Evolutionary conservation across 257 asterid species (phyloP).

Genomic region (Solanum virginianum): DNA sequence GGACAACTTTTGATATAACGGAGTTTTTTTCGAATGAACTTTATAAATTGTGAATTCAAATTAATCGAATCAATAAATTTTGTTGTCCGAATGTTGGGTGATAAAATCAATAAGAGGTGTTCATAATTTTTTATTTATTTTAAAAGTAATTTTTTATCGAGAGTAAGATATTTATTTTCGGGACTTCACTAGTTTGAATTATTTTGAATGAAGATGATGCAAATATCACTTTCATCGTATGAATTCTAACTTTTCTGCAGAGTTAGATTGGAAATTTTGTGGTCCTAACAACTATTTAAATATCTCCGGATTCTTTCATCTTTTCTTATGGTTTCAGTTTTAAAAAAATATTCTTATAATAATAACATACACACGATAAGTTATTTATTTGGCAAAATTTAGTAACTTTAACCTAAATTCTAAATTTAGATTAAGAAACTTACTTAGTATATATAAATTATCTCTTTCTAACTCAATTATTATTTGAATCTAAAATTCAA

Average conservation of each 20-base stretch:
- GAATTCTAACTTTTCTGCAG: neutral
- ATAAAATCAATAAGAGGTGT: neutral
- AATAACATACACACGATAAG: rapidly evolving
- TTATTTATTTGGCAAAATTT: rapidly evolving
- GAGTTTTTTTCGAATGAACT: neutral
- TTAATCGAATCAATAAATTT: rapidly evolving
- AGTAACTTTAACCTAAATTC: rapidly evolving
- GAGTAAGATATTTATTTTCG: rapidly evolving
- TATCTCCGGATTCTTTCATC: neutral
- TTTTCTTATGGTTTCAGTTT: neutral
- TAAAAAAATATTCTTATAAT: neutral
- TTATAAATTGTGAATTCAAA: rapidly evolving
- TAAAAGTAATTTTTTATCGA: neutral
- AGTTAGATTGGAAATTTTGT: neutral
- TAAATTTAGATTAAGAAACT: neutral
- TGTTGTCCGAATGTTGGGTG: rapidly evolving
- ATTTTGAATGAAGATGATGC: neutral
- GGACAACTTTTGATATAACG: too few relatives aligned
- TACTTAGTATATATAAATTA: neutral
- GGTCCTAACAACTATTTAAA: neutral
- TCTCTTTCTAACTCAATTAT: rapidly evolving
- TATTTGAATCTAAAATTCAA: neutral
- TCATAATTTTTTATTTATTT: too few relatives aligned
- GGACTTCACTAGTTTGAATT: rapidly evolving
- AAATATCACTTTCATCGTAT: neutral